Evolutionary conservation across 176 grass and related monocot species (phyloP), one percentile per base, ranked within the genome.

Genomic region (Thalia dealbata): DNA sequence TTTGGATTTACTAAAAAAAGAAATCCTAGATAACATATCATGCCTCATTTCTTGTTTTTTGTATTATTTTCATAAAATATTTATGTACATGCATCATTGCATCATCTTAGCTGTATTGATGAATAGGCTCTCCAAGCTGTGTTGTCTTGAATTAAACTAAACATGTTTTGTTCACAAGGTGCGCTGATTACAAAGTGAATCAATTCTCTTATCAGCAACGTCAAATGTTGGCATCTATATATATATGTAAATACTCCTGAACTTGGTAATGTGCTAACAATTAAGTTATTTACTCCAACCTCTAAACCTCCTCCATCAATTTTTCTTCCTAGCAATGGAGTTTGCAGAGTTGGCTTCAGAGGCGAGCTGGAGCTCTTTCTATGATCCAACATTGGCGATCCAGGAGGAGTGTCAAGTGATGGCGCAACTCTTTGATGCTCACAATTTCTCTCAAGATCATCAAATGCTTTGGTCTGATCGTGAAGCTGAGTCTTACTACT

Each of bases 361-460:
- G 41, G 81, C 50, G 5, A 76, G 67, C 21, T 91, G 82, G 84
- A 82, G 76, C 48, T 62, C 75, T 19, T 81, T 82, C 11, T 8
- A 48, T 27, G 69, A 59, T 48, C 12, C 78, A 61, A 55, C 61
- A 10, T 85, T 41, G 25, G 79, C 79, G 14, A 60, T 59, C 32
- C 3, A 38, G 0, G 81, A 88, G 32, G 90, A 87, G 73, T 81
- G 79, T 3, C 87, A 87, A 68, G 82, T 90, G 13, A 90, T 95
- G 84, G 63, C 63, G 23, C 79, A 87, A 25, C 69, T 90, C 25
- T 81, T 85, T 42, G 63, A 74, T 56, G 71, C 70, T 38, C 83
- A 82, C 35, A 79, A 83, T 24, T 76, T 70, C 64, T 71, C 32
- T 56, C 71, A 73, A 10, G 79, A 81, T 4, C 81, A 32, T 44